Evolutionary conservation across 768 basidiomycete species (phyloP), one percentile per base, ranked within the genome.

Genomic region (Mycena vulgaris): DNA sequence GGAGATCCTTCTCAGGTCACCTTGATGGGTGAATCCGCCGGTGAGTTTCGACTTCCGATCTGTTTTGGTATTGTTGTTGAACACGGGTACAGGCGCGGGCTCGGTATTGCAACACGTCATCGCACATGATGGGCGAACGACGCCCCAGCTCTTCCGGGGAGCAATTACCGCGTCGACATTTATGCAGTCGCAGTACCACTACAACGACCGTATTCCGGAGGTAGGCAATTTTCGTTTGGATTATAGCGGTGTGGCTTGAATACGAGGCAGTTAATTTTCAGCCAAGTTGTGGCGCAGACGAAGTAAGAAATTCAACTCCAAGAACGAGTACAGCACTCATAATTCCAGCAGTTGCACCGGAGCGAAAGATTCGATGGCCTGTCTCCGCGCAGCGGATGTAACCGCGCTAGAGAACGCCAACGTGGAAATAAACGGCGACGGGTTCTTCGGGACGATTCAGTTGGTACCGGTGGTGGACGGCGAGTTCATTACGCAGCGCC

Each of bases 41-140:
- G 75, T 76, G 27, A 31, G 9, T 19, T 6, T 23, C 5, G 14
- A 39, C 14, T 9, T n/a, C n/a, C n/a, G n/a, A n/a, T 39, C 14
- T 39, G 3, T 16, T 39, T 39, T 3, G 39, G 10, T 16, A 39
- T 39, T 39, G 7, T 8, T 3, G 39, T 39, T n/a, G n/a, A n/a
- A n/a, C 39, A 39, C 17, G 17, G 10, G 14, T 16, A 45, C 53
- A 74, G 81, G 81, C n/a, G 80, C 74, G 2, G 81, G 81, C 5
- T 82, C 81, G 21, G 81, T 82, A n/a, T 51, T 82, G 2, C 81
- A 82, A 23, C 81, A 82, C 13, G 58, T 82, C 17, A 62, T 81
- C 7, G 81, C 81, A 3, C 52, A 80, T 21, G 71, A 72, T 14
- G 80, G 81, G 0, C 69, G 78, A 28, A 82, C 81, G 5, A 66